Conservation (phyloP, 345 rosid genomes). For the Citrus inodora region DNA sequence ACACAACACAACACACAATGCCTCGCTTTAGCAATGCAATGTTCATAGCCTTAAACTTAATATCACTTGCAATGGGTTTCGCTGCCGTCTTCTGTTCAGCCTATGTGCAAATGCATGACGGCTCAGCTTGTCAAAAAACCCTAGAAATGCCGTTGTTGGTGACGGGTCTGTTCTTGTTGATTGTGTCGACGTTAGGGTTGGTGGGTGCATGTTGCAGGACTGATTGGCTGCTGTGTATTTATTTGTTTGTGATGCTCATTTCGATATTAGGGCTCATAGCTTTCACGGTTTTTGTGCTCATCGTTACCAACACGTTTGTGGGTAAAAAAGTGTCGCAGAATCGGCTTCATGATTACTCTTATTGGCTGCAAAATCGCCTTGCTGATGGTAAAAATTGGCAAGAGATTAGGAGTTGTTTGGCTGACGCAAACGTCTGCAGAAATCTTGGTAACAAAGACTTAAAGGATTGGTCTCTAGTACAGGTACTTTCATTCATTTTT, state of each 20-base stretch:
- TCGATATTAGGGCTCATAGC: constrained; percentile 14
- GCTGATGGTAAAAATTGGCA: constrained; percentile 22
- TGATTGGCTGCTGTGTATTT: constrained; percentile 16
- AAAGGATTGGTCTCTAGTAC: neutral
- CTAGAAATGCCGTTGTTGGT: constrained; percentile 24
- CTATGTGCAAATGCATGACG: constrained; percentile 5
- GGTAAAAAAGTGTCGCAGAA: constrained; percentile 17
- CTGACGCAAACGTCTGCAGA: constrained; percentile 21
- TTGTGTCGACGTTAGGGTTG: constrained; percentile 28
- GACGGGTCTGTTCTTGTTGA: constrained; percentile 14
- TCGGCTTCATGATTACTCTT: constrained; percentile 25
- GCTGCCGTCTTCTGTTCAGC: constrained; percentile 6
- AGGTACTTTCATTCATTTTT: neutral
- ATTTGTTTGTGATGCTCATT: constrained; percentile 19
- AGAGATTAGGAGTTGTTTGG: constrained; percentile 26
- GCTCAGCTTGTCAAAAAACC: constrained; percentile 26
- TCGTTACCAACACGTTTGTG: constrained; percentile 23
- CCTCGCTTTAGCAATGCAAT: neutral
- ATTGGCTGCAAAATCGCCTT: constrained; percentile 26
- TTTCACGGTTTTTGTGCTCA: constrained; percentile 15
- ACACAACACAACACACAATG: neutral
- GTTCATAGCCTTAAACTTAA: constrained; percentile 8
- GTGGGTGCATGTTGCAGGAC: constrained; percentile 23
- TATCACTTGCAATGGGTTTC: constrained; percentile 16
- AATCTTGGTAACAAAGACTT: neutral